Evolutionary conservation across 2,329 filamentous ascomycete genomes (phyloP).

Genomic region (Xylariaceae sp.): DNA sequence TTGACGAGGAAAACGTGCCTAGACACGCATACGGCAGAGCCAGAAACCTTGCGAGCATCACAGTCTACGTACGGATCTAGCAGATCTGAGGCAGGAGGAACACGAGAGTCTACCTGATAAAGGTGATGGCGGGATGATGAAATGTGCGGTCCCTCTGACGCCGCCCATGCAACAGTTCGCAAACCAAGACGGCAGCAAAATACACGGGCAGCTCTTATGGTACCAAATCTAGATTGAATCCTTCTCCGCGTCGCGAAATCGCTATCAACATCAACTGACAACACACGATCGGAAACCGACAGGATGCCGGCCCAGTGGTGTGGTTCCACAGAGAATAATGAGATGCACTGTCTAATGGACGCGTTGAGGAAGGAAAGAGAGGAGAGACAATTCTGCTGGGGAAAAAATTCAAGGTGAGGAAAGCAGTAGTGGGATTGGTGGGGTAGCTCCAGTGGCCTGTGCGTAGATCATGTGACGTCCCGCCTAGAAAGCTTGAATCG

Average conservation of each 20-base stretch:
- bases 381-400: constrained; percentile 11
- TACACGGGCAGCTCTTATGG: constrained; percentile 74
- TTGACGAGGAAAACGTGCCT: too few relatives aligned
- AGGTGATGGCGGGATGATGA: neutral
- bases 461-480: constrained; percentile 24
- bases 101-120: too few relatives aligned
- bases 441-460: constrained; percentile 5
- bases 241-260: constrained; percentile 51
- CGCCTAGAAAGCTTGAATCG: too few relatives aligned
- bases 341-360: constrained; percentile 84
- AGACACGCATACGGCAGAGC: too few relatives aligned
- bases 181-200: constrained; percentile 40
- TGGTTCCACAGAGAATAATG: constrained; percentile 52
- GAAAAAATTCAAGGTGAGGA: constrained; percentile 16
- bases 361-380: constrained; percentile 57
- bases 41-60: too few relatives aligned
- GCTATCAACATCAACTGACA: constrained; percentile 54
- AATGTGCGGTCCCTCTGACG: constrained; percentile 81
- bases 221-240: constrained; percentile 45
- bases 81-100: too few relatives aligned
- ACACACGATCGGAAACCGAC: constrained; percentile 54
- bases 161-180: constrained; percentile 65
- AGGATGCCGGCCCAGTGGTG: constrained; percentile 66
- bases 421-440: constrained; percentile 9
- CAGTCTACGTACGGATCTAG: too few relatives aligned